These are phyloP conservation scores for Alternaria gaisen DNA, from an alignment of 2,329 filamentous ascomycete species.

Conservation along the genomic window DNA sequence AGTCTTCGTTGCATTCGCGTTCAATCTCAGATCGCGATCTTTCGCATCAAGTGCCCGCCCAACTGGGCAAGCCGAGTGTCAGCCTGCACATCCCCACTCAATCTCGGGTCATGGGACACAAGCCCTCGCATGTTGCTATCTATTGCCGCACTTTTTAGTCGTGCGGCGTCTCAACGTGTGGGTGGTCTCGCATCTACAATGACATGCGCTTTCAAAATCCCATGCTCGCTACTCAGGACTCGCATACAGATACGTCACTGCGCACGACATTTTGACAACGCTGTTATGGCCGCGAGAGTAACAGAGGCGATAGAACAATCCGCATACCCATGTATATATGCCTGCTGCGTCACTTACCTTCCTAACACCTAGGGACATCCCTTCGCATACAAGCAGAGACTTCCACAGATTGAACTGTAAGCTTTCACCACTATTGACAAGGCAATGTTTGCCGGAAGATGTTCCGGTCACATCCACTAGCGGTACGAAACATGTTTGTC, in stretches of 20 bases:
- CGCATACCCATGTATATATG: background rate
- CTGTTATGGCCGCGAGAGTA: background rate
- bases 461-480: background rate
- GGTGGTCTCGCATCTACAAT: background rate
- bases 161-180: background rate
- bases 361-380: background rate
- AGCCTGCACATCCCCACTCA: slow-evolving; percentile 15
- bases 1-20: background rate
- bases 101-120: slow-evolving; percentile 4
- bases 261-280: background rate
- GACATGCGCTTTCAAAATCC: slow-evolving; percentile 13
- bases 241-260: background rate
- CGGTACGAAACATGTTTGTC: background rate
- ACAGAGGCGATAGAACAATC: background rate
- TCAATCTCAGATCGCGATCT: slow-evolving; percentile 6
- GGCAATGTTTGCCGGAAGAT: background rate
- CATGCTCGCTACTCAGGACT: slow-evolving; percentile 3
- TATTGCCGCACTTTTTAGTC: slow-evolving; percentile 1
- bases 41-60: slow-evolving; percentile 6
- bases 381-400: background rate
- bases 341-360: background rate
- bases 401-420: background rate
- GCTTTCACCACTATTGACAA: background rate
- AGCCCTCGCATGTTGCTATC: slow-evolving; percentile 2
- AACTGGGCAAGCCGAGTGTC: slow-evolving; percentile 1